Conservation (phyloP, 768 basidiomycete genomes). For the Chiua virens region DNA sequence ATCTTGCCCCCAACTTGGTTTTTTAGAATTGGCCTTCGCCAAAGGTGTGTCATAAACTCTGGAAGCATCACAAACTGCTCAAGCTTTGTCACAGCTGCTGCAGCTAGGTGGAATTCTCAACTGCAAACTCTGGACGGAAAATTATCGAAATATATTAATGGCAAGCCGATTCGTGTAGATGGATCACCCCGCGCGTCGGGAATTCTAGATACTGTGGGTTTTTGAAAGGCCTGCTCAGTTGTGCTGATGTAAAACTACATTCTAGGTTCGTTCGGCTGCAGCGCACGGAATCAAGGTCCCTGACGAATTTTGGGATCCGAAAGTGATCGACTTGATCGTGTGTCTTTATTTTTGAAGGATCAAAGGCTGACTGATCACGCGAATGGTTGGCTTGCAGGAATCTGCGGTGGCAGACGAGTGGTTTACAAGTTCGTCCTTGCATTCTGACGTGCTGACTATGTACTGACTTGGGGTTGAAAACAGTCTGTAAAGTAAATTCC, state of each 20-base stretch:
- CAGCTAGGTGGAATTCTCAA: conserved; percentile 57
- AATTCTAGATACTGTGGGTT: conserved; percentile 64
- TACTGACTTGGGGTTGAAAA: conserved; percentile 6
- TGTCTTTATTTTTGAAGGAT: conserved; percentile 9
- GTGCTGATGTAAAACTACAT: not conserved
- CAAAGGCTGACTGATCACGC: not conserved
- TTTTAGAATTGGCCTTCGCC: conserved; percentile 62
- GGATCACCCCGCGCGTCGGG: conserved; percentile 75
- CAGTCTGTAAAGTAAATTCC: conserved; percentile 24
- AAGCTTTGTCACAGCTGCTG: conserved; percentile 49
- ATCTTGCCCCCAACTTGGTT: conserved; percentile 65
- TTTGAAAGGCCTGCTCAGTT: not conserved
- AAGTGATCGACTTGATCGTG: conserved; percentile 59
- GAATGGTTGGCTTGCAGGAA: conserved; percentile 44
- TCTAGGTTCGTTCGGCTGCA: conserved; percentile 61
- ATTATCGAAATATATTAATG: conserved; percentile 67
- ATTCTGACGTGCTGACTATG: not conserved
- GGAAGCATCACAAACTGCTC: not conserved
- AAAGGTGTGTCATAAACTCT: conserved; percentile 43
- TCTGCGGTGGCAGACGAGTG: conserved; percentile 74
- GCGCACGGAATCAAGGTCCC: conserved; percentile 75
- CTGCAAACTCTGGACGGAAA: conserved; percentile 62
- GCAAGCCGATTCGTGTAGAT: conserved; percentile 70
- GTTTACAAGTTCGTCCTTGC: conserved; percentile 54
- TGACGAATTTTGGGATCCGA: conserved; percentile 66